Evolutionary conservation across 331 rosid genomes (phyloP).

Genomic region (Cucumis variabilis): DNA sequence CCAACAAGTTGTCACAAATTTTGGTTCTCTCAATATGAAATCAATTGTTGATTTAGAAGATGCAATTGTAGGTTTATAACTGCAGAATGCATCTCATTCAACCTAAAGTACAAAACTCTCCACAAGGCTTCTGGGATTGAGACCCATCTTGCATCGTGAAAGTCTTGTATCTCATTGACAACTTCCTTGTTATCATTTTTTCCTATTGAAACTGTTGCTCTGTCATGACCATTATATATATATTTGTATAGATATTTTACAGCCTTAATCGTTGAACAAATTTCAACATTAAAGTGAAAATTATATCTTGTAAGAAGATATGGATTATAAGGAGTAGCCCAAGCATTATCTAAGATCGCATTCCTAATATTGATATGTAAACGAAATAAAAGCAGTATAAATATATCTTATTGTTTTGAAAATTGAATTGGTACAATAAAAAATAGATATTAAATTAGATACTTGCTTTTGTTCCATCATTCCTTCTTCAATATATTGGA

Average conservation of each 20-base stretch:
- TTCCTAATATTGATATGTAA: no score
- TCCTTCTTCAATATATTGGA: no score
- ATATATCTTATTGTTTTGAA: no score
- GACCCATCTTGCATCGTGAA: neutral
- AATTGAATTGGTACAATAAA: no score
- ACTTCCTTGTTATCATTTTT: neutral
- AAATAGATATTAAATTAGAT: no score
- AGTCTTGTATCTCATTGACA: neutral
- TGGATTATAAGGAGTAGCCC: neutral
- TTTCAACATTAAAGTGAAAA: neutral
- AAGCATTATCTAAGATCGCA: neutral
- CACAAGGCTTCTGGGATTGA: neutral
- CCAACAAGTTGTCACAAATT: neutral
- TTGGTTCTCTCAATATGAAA: neutral
- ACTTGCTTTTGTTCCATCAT: no score
- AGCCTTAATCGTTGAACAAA: neutral
- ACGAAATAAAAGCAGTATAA: no score
- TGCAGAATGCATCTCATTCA: neutral
- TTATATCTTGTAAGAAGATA: neutral
- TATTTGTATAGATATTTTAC: conserved; percentile 10
- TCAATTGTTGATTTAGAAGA: neutral
- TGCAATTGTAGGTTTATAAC: neutral
- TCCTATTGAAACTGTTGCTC: neutral
- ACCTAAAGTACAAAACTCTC: neutral
- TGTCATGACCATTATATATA: neutral